Evolutionary conservation across 768 basidiomycete genomes (phyloP).

Genomic region (Chlorophyllum brunneum): DNA sequence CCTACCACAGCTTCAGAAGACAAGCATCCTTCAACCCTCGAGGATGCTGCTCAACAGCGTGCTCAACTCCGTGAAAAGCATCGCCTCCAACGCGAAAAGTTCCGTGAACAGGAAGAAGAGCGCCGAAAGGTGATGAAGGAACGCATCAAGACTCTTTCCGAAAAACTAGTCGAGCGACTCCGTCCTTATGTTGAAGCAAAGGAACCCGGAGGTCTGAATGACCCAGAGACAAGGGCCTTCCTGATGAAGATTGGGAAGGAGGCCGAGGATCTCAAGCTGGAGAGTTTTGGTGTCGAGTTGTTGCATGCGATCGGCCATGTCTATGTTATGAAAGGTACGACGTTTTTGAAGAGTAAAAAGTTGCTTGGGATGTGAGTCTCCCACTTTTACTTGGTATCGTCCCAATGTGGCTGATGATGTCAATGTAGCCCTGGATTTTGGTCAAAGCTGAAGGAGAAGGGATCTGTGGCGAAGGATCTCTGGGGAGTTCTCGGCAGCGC

Average conservation of each 20-base stretch:
- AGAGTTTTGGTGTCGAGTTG: constrained; percentile 97
- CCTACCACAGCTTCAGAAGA: constrained; percentile 3
- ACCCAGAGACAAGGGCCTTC: constrained; percentile 79
- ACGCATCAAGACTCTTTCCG: constrained; percentile 68
- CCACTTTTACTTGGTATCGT: constrained; percentile 7
- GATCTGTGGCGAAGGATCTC: constrained; percentile 88
- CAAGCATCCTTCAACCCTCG: constrained; percentile 11
- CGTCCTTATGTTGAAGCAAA: constrained; percentile 91
- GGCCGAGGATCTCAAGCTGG: constrained; percentile 92
- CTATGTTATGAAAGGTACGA: constrained; percentile 91
- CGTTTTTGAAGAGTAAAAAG: constrained; percentile 86
- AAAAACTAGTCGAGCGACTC: constrained; percentile 80
- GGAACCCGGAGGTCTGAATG: constrained; percentile 73
- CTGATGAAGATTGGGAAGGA: constrained; percentile 75
- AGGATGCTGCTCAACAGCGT: constrained; percentile 17
- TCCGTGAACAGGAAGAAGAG: constrained; percentile 79
- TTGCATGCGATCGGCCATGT: constrained; percentile 88
- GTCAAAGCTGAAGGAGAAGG: constrained; percentile 92
- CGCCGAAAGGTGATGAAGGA: constrained; percentile 75
- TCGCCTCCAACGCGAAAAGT: constrained; percentile 73
- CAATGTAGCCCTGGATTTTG: constrained; percentile 79
- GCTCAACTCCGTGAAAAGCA: constrained; percentile 38
- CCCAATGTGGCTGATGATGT: constrained; percentile 4
- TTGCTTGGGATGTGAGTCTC: constrained; percentile 81
- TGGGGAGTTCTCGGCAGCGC: constrained; percentile 97